Conservation (phyloP, 805 yeast genomes). For the Cyberlindnera maclurae region DNA sequence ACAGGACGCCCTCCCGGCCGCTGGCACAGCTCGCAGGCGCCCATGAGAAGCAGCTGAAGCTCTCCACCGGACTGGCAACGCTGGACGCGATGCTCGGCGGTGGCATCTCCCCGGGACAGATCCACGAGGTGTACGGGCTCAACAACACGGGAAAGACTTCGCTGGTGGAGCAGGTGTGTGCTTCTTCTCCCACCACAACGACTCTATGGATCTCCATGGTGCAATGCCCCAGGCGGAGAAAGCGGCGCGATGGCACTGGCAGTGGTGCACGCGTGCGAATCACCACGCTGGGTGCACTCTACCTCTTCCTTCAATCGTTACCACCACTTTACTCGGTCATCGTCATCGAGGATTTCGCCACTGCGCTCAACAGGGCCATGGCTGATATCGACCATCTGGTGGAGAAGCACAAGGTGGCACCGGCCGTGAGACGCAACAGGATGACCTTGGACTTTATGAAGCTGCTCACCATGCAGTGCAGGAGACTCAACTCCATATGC, state of each 20-base stretch:
- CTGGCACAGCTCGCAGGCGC: slow-evolving; percentile 11
- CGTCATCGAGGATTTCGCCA: slow-evolving; percentile 20
- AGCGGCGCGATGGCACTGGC: neutral
- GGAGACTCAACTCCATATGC: slow-evolving; percentile 12
- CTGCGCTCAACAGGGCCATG: slow-evolving; percentile 8
- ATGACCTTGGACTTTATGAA: slow-evolving; percentile 12
- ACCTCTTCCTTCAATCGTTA: slow-evolving; percentile 10
- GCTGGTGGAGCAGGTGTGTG: slow-evolving; percentile 9
- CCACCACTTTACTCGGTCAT: slow-evolving; percentile 11
- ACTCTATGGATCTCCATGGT: slow-evolving; percentile 20
- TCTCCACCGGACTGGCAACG: slow-evolving; percentile 9
- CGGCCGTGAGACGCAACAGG: slow-evolving; percentile 7
- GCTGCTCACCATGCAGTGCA: slow-evolving; percentile 11
- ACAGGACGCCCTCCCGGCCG: slow-evolving; percentile 15
- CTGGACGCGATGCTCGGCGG: slow-evolving; percentile 18
- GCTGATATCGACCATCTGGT: slow-evolving; percentile 9
- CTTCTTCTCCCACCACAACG: slow-evolving; percentile 9
- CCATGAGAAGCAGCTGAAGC: slow-evolving; percentile 13
- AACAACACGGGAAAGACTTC: slow-evolving; percentile 18
- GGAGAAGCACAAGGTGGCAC: slow-evolving; percentile 3
- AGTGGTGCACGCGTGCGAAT: slow-evolving; percentile 4
- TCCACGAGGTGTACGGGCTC: slow-evolving; percentile 18
- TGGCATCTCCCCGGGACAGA: slow-evolving; percentile 21
- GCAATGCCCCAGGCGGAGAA: too few species aligned
- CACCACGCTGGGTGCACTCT: slow-evolving; percentile 6